These are phyloP conservation scores for Pleurotus tuber-regium DNA, from an alignment of 768 basidiomycete genomes.

Conservation along the genomic window DNA sequence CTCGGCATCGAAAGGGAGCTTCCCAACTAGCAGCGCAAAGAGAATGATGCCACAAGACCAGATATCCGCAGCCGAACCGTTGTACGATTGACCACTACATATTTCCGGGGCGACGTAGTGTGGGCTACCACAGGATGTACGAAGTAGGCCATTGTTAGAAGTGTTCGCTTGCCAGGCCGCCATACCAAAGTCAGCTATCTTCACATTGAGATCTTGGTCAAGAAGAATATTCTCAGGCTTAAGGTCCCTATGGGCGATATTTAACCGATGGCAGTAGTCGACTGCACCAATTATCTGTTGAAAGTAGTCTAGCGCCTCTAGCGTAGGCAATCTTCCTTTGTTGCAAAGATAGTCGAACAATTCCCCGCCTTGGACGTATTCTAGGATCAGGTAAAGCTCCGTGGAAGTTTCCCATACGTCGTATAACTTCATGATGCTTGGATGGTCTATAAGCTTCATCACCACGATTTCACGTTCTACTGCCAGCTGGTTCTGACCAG, in stretches of 20 bases:
- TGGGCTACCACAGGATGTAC: constrained; percentile 90
- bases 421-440: constrained; percentile 90
- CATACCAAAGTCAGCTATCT: constrained; percentile 98
- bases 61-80: constrained; percentile 87
- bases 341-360: constrained; percentile 90
- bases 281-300: constrained; percentile 92
- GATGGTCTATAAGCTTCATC: constrained; percentile 96
- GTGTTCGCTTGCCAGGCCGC: constrained; percentile 80
- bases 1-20: constrained; percentile 92
- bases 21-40: constrained; percentile 82
- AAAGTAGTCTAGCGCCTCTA: constrained; percentile 83
- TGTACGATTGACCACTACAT: constrained; percentile 76
- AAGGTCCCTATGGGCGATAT: constrained; percentile 91
- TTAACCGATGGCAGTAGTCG: constrained; percentile 92
- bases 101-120: constrained; percentile 96
- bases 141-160: constrained; percentile 44
- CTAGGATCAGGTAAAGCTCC: constrained; percentile 88
- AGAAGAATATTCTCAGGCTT: constrained; percentile 94
- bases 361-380: constrained; percentile 94
- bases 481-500: constrained; percentile 74
- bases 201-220: constrained; percentile 82
- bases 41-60: constrained; percentile 98
- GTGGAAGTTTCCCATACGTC: constrained; percentile 96
- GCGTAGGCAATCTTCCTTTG: constrained; percentile 63
- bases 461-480: constrained; percentile 95